phyloP scores from a whole-genome alignment of 2,329 filamentous ascomycete species.

The Dothistroma septosporum region DNA sequence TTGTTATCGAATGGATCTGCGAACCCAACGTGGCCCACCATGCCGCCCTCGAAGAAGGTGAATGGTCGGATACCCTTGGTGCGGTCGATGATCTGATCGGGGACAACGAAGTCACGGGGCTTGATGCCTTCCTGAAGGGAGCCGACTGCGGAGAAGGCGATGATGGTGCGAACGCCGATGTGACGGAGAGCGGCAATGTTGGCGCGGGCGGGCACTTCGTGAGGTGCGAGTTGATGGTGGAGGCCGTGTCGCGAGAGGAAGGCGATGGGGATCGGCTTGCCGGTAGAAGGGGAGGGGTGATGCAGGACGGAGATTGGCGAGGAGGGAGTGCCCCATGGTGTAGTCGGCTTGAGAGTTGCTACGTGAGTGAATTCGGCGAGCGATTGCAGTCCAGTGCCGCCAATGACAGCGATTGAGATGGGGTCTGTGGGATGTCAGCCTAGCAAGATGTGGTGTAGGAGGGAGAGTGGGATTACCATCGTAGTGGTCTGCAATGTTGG shows the following conservation, averaged over 20 bases:
- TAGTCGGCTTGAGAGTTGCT: conserved; percentile 69
- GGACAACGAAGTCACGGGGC: conserved; percentile 93
- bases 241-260: conserved; percentile 91
- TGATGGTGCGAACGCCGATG: conserved; percentile 82
- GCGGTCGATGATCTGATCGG: conserved; percentile 94
- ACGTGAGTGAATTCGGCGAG: conserved; percentile 84
- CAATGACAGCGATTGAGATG: conserved; percentile 50
- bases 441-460: not conserved
- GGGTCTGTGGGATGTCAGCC: conserved; percentile 36
- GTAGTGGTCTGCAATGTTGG: conserved; percentile 33
- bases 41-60: conserved; percentile 89
- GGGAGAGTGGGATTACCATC: conserved; percentile 21
- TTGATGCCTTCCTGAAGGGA: conserved; percentile 88
- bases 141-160: conserved; percentile 93
- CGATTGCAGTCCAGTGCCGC: conserved; percentile 82
- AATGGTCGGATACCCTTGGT: conserved; percentile 93
- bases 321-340: conserved; percentile 82
- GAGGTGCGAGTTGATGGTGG: conserved; percentile 84
- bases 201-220: conserved; percentile 90
- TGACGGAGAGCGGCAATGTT: conserved; percentile 96
- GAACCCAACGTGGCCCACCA: conserved; percentile 92
- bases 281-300: conserved; percentile 69
- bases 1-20: conserved; percentile 87
- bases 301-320: conserved; percentile 80
- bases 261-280: conserved; percentile 63